phyloP scores from a whole-genome alignment of 164 flowering plant species.

The Tinospora cordifolia region DNA sequence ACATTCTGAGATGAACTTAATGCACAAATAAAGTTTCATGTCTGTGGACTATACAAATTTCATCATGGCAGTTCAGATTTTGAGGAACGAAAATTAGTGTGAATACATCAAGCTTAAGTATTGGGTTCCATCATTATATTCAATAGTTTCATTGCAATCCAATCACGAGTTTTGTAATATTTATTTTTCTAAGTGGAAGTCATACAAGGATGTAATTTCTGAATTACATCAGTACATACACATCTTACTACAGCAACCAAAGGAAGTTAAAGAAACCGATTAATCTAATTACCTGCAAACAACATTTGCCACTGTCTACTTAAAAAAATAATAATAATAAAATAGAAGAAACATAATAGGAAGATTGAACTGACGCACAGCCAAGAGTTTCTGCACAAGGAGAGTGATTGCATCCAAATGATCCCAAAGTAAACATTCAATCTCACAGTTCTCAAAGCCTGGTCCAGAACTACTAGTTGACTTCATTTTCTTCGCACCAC shows the following conservation, averaged over 20 bases:
- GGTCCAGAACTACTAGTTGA: constrained; percentile 16
- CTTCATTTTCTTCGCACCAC: constrained; percentile 24
- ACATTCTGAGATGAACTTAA: background rate
- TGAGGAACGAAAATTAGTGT: background rate
- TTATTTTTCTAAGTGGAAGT: background rate
- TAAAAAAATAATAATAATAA: background rate
- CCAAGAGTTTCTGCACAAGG: constrained; percentile 59
- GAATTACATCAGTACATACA: background rate
- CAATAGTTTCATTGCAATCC: no score
- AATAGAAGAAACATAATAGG: constrained; percentile 4
- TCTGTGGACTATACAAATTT: background rate
- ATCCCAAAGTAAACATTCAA: constrained; percentile 54
- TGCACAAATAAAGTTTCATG: background rate
- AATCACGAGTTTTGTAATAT: background rate
- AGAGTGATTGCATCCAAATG: constrained; percentile 44
- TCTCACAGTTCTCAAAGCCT: constrained; percentile 23
- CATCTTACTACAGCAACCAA: background rate
- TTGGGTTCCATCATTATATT: no score
- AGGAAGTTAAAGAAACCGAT: no score
- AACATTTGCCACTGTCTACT: no score
- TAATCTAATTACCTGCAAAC: no score
- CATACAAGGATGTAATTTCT: background rate
- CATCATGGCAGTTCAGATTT: background rate
- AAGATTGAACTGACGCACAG: constrained; percentile 40
- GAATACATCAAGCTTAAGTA: no score